These are phyloP conservation scores for Mycena maculata DNA, from an alignment of 768 basidiomycete genomes.

Conservation along the genomic window DNA sequence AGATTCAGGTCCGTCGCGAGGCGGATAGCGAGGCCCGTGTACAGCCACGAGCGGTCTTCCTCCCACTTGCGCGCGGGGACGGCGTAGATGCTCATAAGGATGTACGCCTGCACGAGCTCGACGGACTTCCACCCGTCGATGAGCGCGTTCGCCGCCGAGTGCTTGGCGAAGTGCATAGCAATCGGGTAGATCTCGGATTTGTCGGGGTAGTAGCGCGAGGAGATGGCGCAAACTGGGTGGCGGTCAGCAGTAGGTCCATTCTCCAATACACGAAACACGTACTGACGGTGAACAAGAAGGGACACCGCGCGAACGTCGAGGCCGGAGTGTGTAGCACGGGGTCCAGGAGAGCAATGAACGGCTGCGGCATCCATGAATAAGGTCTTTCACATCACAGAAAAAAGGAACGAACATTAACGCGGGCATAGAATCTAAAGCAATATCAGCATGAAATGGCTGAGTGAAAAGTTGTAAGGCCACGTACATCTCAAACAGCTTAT, in stretches of 20 bases:
- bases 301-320: slow-evolving; percentile 83
- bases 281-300: slow-evolving; percentile 92
- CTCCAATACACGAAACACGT: slow-evolving; percentile 42
- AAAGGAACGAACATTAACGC: slow-evolving; percentile 67
- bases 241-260: background rate
- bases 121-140: slow-evolving; percentile 88
- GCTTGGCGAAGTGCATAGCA: slow-evolving; percentile 90
- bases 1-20: slow-evolving; percentile 92
- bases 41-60: slow-evolving; percentile 91
- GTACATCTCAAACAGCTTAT: slow-evolving; percentile 86
- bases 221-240: slow-evolving; percentile 81
- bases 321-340: slow-evolving; percentile 84
- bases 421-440: slow-evolving; percentile 69
- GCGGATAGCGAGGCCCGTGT: slow-evolving; percentile 89
- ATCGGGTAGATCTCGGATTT: slow-evolving; percentile 89
- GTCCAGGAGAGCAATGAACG: slow-evolving; percentile 82
- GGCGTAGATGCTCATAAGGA: slow-evolving; percentile 85
- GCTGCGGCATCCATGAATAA: slow-evolving; percentile 49
- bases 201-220: slow-evolving; percentile 81
- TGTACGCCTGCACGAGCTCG: slow-evolving; percentile 91
- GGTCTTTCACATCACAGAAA: background rate
- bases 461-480: slow-evolving; percentile 42
- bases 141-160: slow-evolving; percentile 82
- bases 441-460: slow-evolving; percentile 18
- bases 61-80: slow-evolving; percentile 89